Percentiles rank a stretch among this genome's conserved stretches.
These are phyloP conservation scores for Jaapia argillacea DNA, from an alignment of 768 basidiomycete genomes.

Conservation along the genomic window DNA sequence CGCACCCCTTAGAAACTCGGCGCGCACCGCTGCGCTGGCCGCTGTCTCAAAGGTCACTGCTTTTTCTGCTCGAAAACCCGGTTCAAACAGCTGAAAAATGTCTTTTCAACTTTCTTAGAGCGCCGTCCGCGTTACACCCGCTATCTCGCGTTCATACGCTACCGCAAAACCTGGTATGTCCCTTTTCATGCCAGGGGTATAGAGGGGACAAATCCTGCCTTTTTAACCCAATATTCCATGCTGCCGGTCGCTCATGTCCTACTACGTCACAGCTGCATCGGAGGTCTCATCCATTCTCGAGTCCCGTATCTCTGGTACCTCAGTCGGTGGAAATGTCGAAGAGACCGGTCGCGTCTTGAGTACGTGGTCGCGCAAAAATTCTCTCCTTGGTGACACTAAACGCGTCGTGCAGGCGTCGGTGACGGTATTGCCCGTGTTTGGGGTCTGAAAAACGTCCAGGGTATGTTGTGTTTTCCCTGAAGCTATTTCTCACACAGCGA, in stretches of 20 bases:
- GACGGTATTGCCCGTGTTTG: constrained; percentile 99
- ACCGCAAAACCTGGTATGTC: constrained; percentile 92
- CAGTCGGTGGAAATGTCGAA: constrained; percentile 89
- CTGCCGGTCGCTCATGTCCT: no score
- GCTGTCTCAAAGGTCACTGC: constrained; percentile 56
- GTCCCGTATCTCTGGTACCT: constrained; percentile 91
- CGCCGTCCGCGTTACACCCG: constrained; percentile 32
- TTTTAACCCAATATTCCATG: no score
- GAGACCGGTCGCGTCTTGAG: constrained; percentile 99
- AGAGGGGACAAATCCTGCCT: no score
- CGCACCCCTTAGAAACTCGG: constrained; percentile 56
- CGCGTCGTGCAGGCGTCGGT: constrained; percentile 68
- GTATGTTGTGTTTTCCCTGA: constrained; percentile 33
- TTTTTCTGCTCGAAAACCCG: constrained; percentile 11
- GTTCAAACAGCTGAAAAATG: constrained; percentile 5
- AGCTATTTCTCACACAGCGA: constrained; percentile 9
- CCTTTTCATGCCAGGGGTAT: no score
- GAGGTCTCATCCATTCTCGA: constrained; percentile 99
- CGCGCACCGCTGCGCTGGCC: constrained; percentile 67
- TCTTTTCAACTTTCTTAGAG: constrained; percentile 20
- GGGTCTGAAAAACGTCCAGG: constrained; percentile 98
- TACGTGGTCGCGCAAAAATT: constrained; percentile 30
- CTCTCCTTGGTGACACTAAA: constrained; percentile 9
- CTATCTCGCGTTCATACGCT: constrained; percentile 80
- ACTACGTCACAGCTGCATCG: constrained; percentile 70